Evolutionary conservation across 2,329 filamentous ascomycete species (phyloP).

Genomic region (Fusarium cicatricum): DNA sequence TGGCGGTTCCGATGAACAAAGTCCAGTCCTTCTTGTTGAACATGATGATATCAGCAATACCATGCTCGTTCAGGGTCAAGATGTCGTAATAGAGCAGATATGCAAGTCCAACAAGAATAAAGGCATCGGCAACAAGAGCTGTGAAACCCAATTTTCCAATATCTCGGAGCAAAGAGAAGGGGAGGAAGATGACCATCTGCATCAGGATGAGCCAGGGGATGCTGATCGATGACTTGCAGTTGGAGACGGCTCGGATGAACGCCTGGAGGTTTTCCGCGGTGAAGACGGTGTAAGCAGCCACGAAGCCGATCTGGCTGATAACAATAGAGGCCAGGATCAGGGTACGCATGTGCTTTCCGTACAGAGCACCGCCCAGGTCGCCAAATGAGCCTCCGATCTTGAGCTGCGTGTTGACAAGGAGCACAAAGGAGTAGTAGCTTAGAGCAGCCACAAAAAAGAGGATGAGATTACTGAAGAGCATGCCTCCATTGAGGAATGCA

Average conservation of each 20-base stretch:
- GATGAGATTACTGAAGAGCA: slow-evolving; percentile 94
- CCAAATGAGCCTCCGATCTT: slow-evolving; percentile 94
- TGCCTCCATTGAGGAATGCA: slow-evolving; percentile 94
- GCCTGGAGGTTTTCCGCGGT: slow-evolving; percentile 95
- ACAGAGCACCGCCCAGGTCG: slow-evolving; percentile 92
- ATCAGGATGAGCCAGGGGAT: slow-evolving; percentile 91
- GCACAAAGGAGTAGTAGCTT: slow-evolving; percentile 97
- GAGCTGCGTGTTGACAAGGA: slow-evolving; percentile 86
- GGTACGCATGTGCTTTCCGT: slow-evolving; percentile 87
- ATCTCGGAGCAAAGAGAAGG: slow-evolving; percentile 91
- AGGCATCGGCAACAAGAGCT: slow-evolving; percentile 89
- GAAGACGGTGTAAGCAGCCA: slow-evolving; percentile 95
- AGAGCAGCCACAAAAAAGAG: slow-evolving; percentile 85
- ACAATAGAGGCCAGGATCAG: slow-evolving; percentile 93
- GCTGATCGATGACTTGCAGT: slow-evolving; percentile 85
- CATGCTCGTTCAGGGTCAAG: slow-evolving; percentile 77
- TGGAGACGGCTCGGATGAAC: slow-evolving; percentile 88
- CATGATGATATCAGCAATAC: slow-evolving; percentile 83
- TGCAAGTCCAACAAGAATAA: slow-evolving; percentile 90
- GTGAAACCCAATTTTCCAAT: slow-evolving; percentile 98
- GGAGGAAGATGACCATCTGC: slow-evolving; percentile 95
- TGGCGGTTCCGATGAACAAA: slow-evolving; percentile 96
- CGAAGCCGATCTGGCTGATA: slow-evolving; percentile 93
- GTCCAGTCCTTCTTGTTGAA: slow-evolving; percentile 97
- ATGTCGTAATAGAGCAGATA: slow-evolving; percentile 98